phyloP scores from a whole-genome alignment of 768 basidiomycete species.

The Suillus variegatus region DNA sequence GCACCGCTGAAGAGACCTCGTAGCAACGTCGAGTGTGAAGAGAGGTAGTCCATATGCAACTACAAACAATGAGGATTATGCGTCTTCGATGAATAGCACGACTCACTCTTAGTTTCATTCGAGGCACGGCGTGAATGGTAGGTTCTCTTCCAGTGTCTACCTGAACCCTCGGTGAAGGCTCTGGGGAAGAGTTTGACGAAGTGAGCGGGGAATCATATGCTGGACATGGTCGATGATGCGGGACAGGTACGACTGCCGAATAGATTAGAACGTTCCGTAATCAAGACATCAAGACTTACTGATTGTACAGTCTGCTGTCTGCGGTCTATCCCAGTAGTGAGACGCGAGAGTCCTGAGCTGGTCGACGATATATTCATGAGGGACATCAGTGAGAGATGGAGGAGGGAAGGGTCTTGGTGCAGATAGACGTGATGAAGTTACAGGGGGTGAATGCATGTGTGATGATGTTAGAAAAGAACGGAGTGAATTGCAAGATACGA shows the following conservation, averaged over 20 bases:
- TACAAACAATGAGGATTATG: slow-evolving; percentile 29
- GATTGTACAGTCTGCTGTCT: slow-evolving; percentile 79
- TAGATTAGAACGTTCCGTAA: background rate
- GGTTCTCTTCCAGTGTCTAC: slow-evolving; percentile 53
- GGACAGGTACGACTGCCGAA: slow-evolving; percentile 50
- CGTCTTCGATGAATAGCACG: background rate
- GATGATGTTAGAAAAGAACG: background rate
- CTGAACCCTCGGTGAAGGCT: slow-evolving; percentile 25
- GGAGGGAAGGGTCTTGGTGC: slow-evolving; percentile 64
- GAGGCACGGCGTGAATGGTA: slow-evolving; percentile 48
- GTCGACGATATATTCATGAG: slow-evolving; percentile 71
- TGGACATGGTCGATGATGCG: slow-evolving; percentile 26
- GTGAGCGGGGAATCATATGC: slow-evolving; percentile 4
- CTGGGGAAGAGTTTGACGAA: slow-evolving; percentile 12
- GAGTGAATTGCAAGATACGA: slow-evolving; percentile 19
- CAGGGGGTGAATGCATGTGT: slow-evolving; percentile 4
- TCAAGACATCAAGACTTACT: slow-evolving; percentile 40
- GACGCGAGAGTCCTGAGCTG: slow-evolving; percentile 68
- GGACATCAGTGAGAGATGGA: slow-evolving; percentile 60
- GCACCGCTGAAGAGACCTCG: slow-evolving; percentile 70
- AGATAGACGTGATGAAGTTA: slow-evolving; percentile 3
- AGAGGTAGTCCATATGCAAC: slow-evolving; percentile 82
- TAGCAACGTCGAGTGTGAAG: slow-evolving; percentile 78
- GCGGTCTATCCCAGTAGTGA: slow-evolving; percentile 72
- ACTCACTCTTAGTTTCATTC: slow-evolving; percentile 64